These are phyloP conservation scores for Thermothielavioides terrestris DNA, from an alignment of 495 filamentous ascomycete genomes.

Conservation along the genomic window DNA sequence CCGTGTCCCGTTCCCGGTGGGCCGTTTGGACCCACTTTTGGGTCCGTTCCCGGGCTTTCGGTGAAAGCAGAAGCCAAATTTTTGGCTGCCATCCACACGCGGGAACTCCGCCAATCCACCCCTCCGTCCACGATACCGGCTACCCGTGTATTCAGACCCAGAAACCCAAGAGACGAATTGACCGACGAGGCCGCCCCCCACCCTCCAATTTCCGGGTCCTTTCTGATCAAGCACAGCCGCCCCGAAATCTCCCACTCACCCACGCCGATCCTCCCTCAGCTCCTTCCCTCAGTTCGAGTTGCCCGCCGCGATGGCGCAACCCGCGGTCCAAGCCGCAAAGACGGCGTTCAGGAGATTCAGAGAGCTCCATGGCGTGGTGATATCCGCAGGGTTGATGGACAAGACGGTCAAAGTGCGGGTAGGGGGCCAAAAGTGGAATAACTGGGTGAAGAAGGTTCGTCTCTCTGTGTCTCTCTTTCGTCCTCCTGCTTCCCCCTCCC, in stretches of 20 bases:
- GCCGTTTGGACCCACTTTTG: constrained; percentile 6
- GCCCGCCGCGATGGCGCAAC: constrained; percentile 26
- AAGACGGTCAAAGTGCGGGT: constrained; percentile 63
- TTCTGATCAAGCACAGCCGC: not conserved
- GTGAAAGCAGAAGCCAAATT: constrained; percentile 6
- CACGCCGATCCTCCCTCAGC: not conserved
- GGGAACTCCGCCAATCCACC: constrained; percentile 1
- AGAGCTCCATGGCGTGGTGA: constrained; percentile 49
- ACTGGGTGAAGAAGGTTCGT: constrained; percentile 46
- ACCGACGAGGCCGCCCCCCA: not conserved
- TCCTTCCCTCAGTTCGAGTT: not conserved
- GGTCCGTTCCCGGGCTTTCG: not conserved
- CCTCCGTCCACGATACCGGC: not conserved
- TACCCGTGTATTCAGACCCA: not conserved
- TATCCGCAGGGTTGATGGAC: constrained; percentile 60
- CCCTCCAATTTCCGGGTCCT: too few relatives aligned
- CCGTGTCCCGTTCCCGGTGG: not conserved
- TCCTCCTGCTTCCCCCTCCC: not conserved
- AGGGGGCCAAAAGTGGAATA: constrained; percentile 53
- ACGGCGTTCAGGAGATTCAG: constrained; percentile 21
- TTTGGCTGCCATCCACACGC: not conserved
- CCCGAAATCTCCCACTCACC: not conserved
- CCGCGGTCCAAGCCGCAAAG: constrained; percentile 20
- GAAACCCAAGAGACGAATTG: not conserved
- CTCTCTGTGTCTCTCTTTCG: not conserved